A percentile compares a stretch with the other conserved stretches of the same genome.
phyloP scores from a whole-genome alignment of 2,329 filamentous ascomycete genomes.

The Penicillium thymicola region DNA sequence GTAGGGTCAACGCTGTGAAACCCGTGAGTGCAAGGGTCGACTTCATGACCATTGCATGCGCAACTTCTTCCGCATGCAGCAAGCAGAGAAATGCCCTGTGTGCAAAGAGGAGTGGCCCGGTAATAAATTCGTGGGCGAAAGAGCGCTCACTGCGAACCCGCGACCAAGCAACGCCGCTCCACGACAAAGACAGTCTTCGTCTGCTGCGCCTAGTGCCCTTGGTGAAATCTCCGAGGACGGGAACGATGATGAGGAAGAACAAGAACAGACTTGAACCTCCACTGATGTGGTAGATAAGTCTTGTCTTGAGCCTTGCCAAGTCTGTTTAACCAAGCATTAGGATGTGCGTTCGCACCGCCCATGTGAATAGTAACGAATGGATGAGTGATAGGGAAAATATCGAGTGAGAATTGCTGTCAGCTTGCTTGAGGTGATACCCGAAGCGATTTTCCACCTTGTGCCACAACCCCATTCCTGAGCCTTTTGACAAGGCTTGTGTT shows the following conservation, averaged over 20 bases:
- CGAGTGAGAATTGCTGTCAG: neutral
- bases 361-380: neutral
- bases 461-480: neutral
- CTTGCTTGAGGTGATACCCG: neutral
- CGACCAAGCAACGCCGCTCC: slow-evolving; percentile 5
- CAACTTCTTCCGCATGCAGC: slow-evolving; percentile 67
- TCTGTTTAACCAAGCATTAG: neutral
- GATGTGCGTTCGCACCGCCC: neutral
- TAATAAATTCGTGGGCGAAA: slow-evolving; percentile 53
- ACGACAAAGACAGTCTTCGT: neutral
- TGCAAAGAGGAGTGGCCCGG: slow-evolving; percentile 54
- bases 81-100: slow-evolving; percentile 61
- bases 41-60: slow-evolving; percentile 74
- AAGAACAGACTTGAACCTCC: neutral
- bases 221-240: slow-evolving; percentile 3
- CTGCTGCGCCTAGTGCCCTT: neutral
- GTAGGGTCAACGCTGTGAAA: slow-evolving; percentile 69
- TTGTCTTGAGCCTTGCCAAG: neutral
- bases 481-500: neutral
- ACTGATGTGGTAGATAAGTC: neutral
- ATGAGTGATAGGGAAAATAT: neutral
- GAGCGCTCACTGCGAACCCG: slow-evolving; percentile 32
- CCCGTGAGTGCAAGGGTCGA: slow-evolving; percentile 64
- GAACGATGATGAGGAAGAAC: neutral
- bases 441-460: neutral